Evolutionary conservation across 768 basidiomycete genomes (phyloP), one percentile per base, ranked within the genome.

Genomic region (Lactarius quietus): DNA sequence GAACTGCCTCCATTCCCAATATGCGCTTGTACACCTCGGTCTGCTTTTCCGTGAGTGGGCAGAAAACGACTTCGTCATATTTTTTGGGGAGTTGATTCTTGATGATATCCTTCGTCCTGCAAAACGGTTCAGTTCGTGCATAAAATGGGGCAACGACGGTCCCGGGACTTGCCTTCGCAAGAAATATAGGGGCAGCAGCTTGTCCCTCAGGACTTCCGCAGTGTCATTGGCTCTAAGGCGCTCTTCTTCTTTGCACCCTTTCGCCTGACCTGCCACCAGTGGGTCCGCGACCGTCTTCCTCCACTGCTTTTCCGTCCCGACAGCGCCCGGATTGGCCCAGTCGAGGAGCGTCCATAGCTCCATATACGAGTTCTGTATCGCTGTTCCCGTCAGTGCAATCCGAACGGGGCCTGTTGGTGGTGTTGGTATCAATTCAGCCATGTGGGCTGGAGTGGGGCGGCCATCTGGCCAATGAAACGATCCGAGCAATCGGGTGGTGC

Each of bases 281-380:
- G 92, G 93, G 51, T 82, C 80, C 20, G 83, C 82, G 4, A 97
- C 83, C 68, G 82, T 88, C 5, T 81, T 80, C 52, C 86, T 83
- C 94, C 95, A 98, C 68, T 98, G 86, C 36, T 80, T 81, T 31
- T 77, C 72, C 0, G 84, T 86, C 0, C 95, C 96, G 10, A 96
- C 74, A 29, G 79, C 78, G 0, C 88, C 91, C 0, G 94, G 93
- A 66, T 88, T 90, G n/a, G 89, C 89, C 90, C 93, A 98, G 72
- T 96, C 86, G 36, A 98, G 77, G 38, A 99, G 86, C 1, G 92
- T 91, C 90, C 93, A 95, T 70, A 98, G 79, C 74, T 98, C 96
- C 51, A 84, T 82, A 72, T 95, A 95, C 1, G 86, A 84, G 70
- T 98, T 99, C 72, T 98, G 96, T 39, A 90, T 83, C 10, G 86